Conservation (phyloP, 345 rosid genomes). For the Litchi chinensis region DNA sequence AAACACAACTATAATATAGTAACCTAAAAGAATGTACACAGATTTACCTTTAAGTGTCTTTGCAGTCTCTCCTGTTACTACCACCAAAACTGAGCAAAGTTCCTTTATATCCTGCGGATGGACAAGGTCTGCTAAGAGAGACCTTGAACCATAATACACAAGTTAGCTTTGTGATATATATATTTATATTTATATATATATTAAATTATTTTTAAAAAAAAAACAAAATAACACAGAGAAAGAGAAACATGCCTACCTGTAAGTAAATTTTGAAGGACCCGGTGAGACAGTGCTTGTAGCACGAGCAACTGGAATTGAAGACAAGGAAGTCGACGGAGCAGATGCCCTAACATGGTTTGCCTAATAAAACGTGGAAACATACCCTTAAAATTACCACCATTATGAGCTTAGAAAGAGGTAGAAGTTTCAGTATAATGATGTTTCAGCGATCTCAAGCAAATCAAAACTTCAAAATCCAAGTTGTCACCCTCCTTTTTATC, state of each 20-base stretch:
- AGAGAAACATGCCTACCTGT: conserved; percentile 56
- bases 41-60: conserved; percentile 71
- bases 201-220: too few species aligned
- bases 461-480: not conserved
- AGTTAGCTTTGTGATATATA: conserved; percentile 35
- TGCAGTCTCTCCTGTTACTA: conserved; percentile 75
- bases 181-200: not conserved
- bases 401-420: conserved; percentile 2
- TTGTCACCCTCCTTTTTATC: not conserved
- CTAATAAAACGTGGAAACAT: conserved; percentile 43
- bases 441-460: not conserved
- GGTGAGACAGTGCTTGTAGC: conserved; percentile 38
- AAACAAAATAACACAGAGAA: not conserved
- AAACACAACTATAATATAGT: not conserved
- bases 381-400: not conserved
- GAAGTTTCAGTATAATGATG: not conserved
- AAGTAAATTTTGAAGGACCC: conserved; percentile 72
- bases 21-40: not conserved
- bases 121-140: conserved; percentile 92
- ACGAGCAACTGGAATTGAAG: conserved; percentile 53
- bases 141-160: conserved; percentile 55
- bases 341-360: conserved; percentile 55
- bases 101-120: conserved; percentile 90
- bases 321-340: conserved; percentile 46
- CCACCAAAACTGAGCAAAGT: conserved; percentile 93